Conservation (phyloP, 306 rosid species). For the Delonix regia region DNA sequence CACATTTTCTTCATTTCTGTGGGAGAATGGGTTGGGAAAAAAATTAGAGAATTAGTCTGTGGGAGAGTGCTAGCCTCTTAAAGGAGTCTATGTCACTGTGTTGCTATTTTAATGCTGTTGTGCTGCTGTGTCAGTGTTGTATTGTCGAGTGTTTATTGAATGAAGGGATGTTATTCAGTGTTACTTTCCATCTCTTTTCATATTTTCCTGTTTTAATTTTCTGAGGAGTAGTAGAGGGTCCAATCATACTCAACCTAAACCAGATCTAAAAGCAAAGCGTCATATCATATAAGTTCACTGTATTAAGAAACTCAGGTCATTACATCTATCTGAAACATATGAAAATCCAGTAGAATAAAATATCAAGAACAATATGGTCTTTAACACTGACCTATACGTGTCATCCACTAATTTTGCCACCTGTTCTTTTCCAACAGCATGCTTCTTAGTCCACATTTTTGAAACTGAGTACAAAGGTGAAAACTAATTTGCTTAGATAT, state of each 20-base stretch:
- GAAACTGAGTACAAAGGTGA: slow-evolving; percentile 48
- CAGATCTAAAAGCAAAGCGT: slow-evolving; percentile 17
- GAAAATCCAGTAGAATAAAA: slow-evolving; percentile 9
- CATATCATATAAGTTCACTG: slow-evolving; percentile 15
- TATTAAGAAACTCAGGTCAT: slow-evolving; percentile 13
- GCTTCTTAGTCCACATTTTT: slow-evolving; percentile 78
- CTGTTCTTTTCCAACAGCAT: slow-evolving; percentile 80
- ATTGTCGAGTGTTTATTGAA: no score
- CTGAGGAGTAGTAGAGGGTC: no score
- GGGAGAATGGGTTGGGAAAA: no score
- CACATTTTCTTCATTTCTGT: no score
- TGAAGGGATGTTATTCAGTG: no score
- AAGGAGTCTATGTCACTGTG: no score
- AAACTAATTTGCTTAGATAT: slow-evolving; percentile 18
- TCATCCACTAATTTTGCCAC: slow-evolving; percentile 94
- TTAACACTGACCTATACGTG: slow-evolving; percentile 80
- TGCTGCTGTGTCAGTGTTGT: no score
- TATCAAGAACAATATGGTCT: neutral
- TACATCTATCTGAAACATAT: slow-evolving; percentile 20
- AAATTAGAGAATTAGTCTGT: no score
- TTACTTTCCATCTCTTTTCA: no score
- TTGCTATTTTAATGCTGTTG: no score
- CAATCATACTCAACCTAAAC: slow-evolving; percentile 2
- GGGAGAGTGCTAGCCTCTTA: no score
- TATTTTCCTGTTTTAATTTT: no score